Base-by-base conservation (phyloP, 768 basidiomycete species). In the Lactarius sp. region DNA sequence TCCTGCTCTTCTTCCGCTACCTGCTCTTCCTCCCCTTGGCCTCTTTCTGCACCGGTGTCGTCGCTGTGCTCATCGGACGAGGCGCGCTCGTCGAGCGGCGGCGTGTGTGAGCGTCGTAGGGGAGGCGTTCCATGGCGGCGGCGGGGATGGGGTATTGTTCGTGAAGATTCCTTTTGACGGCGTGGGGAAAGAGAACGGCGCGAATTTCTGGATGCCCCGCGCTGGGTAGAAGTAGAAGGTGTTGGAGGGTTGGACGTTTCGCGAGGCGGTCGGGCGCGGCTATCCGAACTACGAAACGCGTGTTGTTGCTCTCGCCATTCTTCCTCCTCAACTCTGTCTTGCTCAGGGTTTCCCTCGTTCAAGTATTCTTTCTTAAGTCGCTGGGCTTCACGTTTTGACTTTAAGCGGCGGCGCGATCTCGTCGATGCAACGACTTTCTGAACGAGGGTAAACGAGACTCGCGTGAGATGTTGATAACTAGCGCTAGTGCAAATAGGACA, bases 31-130 rank as follows among this genome's bases (percentile, higher is more conserved):
- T 49, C 46, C 18, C 49, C 65, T 67, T 3, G 65, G 27, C 12
- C 66, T 8, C 70, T 68, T 54, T 68, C 73, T 74, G 39, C 47
- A 22, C 13, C 34, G 16, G 14, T 49, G 7, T 37, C 47, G 8
- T 46, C 52, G 31, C 1, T 10, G 37, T 53, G 47, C 8, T 3
- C 59, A 2, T 64, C 39, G 13, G 27, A 33, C 16, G 52, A 50
- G 4, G 46, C 37, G 31, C 27, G 49, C 3, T 39, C 54, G 42
- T 65, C 59, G 34, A 31, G 41, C 7, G 39, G 41, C 6, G 53
- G 59, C 18, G 59, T 31, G 9, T 18, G 59, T 5, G 34, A 39
- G 13, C 33, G 63, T 22, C 53, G 14, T 16, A 53, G 39, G 12
- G 53, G 34, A 7, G 41, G 49, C 5, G 49, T 31, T 44, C 20